A percentile compares a stretch with the other conserved stretches of the same genome.
These are phyloP conservation scores for Viola odorata DNA, from an alignment of 345 rosid species.

Conservation along the genomic window DNA sequence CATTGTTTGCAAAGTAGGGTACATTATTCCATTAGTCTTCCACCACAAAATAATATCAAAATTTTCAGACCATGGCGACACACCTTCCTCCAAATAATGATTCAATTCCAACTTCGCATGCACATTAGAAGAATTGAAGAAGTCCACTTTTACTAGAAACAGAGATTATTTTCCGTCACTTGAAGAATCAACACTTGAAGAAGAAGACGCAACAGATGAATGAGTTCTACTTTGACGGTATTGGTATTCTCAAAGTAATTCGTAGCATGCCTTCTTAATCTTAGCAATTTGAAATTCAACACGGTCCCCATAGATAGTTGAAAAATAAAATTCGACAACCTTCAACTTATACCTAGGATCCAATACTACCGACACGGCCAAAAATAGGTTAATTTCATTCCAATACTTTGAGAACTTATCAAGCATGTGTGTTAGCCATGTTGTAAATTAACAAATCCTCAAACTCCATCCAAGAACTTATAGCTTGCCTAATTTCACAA, in stretches of 20 bases:
- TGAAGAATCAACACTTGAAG: not conserved
- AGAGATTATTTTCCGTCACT: not conserved
- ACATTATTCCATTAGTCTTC: not conserved
- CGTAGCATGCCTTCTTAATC: not conserved
- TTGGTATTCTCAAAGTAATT: not conserved
- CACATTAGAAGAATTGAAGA: not conserved
- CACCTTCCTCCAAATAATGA: not conserved
- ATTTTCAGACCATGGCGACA: not conserved
- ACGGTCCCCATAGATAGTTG: not conserved
- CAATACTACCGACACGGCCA: not conserved
- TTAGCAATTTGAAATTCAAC: not conserved
- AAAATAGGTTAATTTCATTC: not conserved
- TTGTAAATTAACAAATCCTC: not conserved
- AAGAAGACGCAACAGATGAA: not conserved
- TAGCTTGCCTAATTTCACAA: not conserved
- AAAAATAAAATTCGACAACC: not conserved
- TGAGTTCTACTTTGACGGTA: no score
- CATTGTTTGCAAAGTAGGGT: not conserved
- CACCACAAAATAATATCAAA: not conserved
- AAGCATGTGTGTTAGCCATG: not conserved
- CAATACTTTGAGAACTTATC: constrained; percentile 15
- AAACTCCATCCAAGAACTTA: not conserved
- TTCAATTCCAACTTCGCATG: not conserved
- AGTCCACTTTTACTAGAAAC: not conserved
- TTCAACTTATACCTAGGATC: not conserved